Conservation (phyloP, 129 eudicot species). For the carrot (Daucus carota) region DNA sequence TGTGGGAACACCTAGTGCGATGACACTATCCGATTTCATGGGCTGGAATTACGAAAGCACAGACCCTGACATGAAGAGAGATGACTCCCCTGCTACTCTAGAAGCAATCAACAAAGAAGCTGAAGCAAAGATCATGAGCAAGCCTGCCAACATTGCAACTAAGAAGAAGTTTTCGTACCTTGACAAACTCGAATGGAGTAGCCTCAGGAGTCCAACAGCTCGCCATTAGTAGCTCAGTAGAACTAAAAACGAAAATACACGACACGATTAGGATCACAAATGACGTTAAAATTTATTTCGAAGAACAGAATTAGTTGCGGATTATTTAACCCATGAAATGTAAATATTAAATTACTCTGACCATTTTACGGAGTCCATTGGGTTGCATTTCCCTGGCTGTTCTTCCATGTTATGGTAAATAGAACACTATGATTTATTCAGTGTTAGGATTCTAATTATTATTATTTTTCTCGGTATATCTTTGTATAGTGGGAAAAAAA, state of each 20-base stretch:
- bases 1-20: neutral
- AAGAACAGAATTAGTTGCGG: neutral
- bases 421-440: conserved; percentile 16
- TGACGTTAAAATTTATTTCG: no score
- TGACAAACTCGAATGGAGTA: conserved; percentile 60
- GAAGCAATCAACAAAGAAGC: conserved; percentile 8
- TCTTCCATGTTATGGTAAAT: conserved; percentile 19
- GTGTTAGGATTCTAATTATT: conserved; percentile 8
- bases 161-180: conserved; percentile 44
- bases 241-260: neutral
- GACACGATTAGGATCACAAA: neutral
- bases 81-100: conserved; percentile 18
- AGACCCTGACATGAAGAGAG: conserved; percentile 25
- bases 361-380: conserved; percentile 1
- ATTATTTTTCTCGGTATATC: neutral
- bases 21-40: conserved; percentile 19
- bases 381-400: neutral
- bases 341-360: conserved; percentile 16
- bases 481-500: no score
- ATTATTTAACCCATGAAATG: conserved; percentile 9
- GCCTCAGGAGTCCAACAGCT: conserved; percentile 66
- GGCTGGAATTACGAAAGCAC: conserved; percentile 48
- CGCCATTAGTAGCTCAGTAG: conserved; percentile 34
- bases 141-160: conserved; percentile 18
- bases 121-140: conserved; percentile 12